These are phyloP conservation scores for Lactarius sp. DNA, from an alignment of 768 basidiomycete species.

Conservation along the genomic window DNA sequence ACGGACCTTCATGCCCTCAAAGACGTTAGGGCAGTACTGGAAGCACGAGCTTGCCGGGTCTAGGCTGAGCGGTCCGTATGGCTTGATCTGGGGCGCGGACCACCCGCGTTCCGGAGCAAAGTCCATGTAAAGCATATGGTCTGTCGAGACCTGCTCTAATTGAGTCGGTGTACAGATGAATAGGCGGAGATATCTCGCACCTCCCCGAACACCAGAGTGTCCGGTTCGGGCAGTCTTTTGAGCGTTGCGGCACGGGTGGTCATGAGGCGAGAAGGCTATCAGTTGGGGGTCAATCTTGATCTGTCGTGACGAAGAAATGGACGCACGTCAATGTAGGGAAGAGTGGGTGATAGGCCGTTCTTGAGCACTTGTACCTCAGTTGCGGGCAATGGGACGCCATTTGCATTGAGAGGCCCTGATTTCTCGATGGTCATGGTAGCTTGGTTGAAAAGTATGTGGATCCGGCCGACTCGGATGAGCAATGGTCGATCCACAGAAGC, in stretches of 20 bases:
- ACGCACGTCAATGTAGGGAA: conserved; percentile 23
- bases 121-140: conserved; percentile 52
- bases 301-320: background rate
- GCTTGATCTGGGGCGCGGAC: conserved; percentile 68
- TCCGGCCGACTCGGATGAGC: background rate
- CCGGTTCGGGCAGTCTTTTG: conserved; percentile 47
- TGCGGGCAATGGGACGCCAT: conserved; percentile 12
- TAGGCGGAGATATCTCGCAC: conserved; percentile 32
- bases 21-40: conserved; percentile 56
- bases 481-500: too few species aligned
- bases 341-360: conserved; percentile 15
- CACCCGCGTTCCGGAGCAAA: conserved; percentile 38
- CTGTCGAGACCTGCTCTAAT: conserved; percentile 48
- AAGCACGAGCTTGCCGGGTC: conserved; percentile 54
- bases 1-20: conserved; percentile 67
- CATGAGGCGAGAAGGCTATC: conserved; percentile 52
- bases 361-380: conserved; percentile 18
- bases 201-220: conserved; percentile 53
- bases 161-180: background rate
- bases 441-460: background rate
- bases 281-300: background rate
- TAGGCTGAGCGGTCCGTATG: conserved; percentile 54
- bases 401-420: conserved; percentile 15
- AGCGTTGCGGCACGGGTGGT: conserved; percentile 43
- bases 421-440: conserved; percentile 6